phyloP scores from a whole-genome alignment of 176 grass and related monocot species.

The Leersia perrieri region DNA sequence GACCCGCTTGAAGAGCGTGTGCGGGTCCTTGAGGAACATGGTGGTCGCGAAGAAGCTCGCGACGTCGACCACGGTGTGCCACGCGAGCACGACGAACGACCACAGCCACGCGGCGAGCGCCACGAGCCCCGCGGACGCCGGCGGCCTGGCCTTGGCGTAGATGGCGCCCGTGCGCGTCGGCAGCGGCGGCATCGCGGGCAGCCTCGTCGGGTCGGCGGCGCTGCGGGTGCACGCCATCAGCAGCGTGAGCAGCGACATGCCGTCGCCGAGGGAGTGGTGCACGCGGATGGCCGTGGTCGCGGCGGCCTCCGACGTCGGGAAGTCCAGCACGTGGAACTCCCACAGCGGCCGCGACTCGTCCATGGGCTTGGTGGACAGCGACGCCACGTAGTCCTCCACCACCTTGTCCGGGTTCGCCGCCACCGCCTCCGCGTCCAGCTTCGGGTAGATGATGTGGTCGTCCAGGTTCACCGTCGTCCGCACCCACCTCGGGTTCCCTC shows the following conservation, averaged over 20 bases:
- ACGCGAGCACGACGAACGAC: conserved; percentile 47
- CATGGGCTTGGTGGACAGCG: conserved; percentile 58
- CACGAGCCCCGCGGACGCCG: conserved; percentile 22
- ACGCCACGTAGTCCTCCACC: conserved; percentile 84
- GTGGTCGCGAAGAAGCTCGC: conserved; percentile 49
- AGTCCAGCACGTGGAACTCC: conserved; percentile 90
- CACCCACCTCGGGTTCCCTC: conserved; percentile 47
- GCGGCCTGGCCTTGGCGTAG: conserved; percentile 34
- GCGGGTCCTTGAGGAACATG: conserved; percentile 54
- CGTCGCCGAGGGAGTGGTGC: conserved; percentile 92
- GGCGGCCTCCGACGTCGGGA: conserved; percentile 68
- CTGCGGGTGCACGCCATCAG: conserved; percentile 76
- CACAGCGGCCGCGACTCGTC: conserved; percentile 64
- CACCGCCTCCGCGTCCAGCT: conserved; percentile 31
- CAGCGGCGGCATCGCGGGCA: conserved; percentile 46
- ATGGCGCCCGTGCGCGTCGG: conserved; percentile 45
- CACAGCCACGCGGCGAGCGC: conserved; percentile 30
- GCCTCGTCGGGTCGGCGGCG: conserved; percentile 50
- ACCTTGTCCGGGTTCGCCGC: conserved; percentile 45
- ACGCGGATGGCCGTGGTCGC: conserved; percentile 61
- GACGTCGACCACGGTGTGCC: conserved; percentile 68
- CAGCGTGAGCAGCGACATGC: conserved; percentile 90
- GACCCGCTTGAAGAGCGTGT: conserved; percentile 61
- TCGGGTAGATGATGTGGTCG: conserved; percentile 63
- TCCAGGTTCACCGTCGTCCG: conserved; percentile 55